phyloP scores from a whole-genome alignment of 2,329 filamentous ascomycete species.

The Cladosporium sphaerospermum region DNA sequence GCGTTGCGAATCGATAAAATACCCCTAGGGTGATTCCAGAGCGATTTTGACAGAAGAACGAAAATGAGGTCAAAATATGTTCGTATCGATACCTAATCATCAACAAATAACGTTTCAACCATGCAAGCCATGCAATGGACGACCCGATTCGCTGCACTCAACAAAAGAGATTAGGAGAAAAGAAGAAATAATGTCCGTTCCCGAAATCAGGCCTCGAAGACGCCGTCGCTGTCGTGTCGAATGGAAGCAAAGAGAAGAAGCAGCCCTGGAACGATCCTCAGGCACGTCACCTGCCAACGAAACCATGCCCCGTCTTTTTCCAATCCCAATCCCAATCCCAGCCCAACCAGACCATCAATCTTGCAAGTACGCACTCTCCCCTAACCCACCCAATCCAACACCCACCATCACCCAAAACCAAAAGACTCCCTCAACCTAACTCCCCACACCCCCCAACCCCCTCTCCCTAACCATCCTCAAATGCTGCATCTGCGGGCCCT shows the following conservation, averaged over 20 bases:
- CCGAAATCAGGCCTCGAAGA: not conserved
- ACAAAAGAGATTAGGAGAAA: not conserved
- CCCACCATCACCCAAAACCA: not conserved
- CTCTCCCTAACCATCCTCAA: constrained; percentile 21
- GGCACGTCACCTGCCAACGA: not conserved
- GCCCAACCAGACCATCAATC: not conserved
- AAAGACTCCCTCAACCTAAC: not conserved
- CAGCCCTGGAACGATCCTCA: not conserved
- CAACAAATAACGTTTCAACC: not conserved
- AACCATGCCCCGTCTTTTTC: not conserved
- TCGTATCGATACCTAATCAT: not conserved
- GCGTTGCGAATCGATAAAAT: too few species aligned
- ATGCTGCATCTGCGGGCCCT: constrained; percentile 17
- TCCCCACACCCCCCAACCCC: constrained; percentile 12
- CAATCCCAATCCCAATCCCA: not conserved
- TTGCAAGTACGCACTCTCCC: not conserved
- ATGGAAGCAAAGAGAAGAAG: not conserved
- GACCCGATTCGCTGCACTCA: not conserved
- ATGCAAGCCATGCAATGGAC: not conserved
- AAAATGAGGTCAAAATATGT: too few species aligned
- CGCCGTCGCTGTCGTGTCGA: not conserved
- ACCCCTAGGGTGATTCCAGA: too few species aligned
- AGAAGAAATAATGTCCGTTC: not conserved
- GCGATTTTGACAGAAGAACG: too few species aligned
- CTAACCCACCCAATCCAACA: not conserved